Conservation (phyloP, 2,329 filamentous ascomycete species). For the Fusarium virguliforme region DNA sequence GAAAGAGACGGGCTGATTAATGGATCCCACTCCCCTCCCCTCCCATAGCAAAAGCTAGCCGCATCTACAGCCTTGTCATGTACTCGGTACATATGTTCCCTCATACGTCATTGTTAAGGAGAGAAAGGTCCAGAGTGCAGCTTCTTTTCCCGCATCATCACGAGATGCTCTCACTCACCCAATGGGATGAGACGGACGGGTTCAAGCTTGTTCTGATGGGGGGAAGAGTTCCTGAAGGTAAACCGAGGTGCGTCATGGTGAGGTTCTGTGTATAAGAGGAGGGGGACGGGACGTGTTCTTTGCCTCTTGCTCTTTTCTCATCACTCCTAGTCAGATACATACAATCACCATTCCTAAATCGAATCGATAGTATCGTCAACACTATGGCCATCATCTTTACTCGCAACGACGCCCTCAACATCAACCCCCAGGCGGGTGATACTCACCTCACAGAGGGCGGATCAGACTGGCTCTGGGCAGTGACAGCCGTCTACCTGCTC, state of each 20-base stretch:
- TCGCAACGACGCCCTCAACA: slow-evolving; percentile 64
- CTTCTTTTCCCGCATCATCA: slow-evolving; percentile 14
- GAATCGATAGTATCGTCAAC: slow-evolving; percentile 3
- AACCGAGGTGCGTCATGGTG: slow-evolving; percentile 10
- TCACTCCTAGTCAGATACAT: background rate
- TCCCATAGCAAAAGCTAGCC: slow-evolving; percentile 1
- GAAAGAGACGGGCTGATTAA: background rate
- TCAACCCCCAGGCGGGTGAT: slow-evolving; percentile 63
- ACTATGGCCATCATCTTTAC: slow-evolving; percentile 54
- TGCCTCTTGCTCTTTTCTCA: background rate
- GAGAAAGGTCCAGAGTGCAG: slow-evolving; percentile 11
- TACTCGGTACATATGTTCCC: background rate
- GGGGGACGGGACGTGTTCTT: background rate
- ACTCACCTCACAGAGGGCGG: slow-evolving; percentile 62
- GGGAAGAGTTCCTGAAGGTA: slow-evolving; percentile 19
- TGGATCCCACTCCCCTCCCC: background rate
- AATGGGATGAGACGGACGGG: slow-evolving; percentile 16
- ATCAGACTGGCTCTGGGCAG: slow-evolving; percentile 71
- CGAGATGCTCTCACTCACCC: slow-evolving; percentile 12
- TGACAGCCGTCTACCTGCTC: slow-evolving; percentile 65
- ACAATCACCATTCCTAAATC: background rate
- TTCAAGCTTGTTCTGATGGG: slow-evolving; percentile 11
- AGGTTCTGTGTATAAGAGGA: slow-evolving; percentile 15
- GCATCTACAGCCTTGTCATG: slow-evolving; percentile 5
- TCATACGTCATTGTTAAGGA: slow-evolving; percentile 27